Base-by-base conservation (phyloP, 208 protist species). In the Acanthamoeba quina region DNA sequence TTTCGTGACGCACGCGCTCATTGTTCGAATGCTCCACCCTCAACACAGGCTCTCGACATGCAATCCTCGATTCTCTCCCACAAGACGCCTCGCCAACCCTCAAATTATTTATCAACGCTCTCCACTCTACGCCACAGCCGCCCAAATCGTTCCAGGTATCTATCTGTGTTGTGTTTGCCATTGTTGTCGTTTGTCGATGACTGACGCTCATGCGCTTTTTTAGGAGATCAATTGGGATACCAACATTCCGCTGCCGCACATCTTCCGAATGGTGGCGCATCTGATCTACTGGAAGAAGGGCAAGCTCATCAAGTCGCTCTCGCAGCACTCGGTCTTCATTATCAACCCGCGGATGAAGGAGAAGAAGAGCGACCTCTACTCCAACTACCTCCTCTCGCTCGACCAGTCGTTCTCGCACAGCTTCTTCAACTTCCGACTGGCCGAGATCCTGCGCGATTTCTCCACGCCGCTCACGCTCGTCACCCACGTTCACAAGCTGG, bases 261-360 rank as follows among this genome's bases (percentile, higher is more conserved):
- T 88, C 47, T 88, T 64, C 80, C 54, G 47, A 1, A 88, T 88
- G 80, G 80, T 29, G 31, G 80, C 80, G 24, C 80, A 88, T 31
- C 24, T 88, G 31, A 64, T 88, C 31, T 88, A 88, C 21, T 88
- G 80, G 80, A 56, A 64, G n/a, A 88, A 88, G 54, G 80, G 80
- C 80, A 88, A 88, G n/a, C 47, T 88, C 52, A 88, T 88, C 52
- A 88, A 88, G 54, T 29, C 80, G 80, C 54, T 88, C n/a, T 34
- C 80, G 29, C 80, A 56, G 80, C 49, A 58, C 80, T 88, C 80
- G 24, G 44, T 64, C 1, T 88, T 64, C 49, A 88, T 64, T 49
- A 26, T 88, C 41, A 56, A 88, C 29, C n/a, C 70, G 41, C 31
- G 70, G 70, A 80, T 80, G 70, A 80, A 80, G 66, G 66, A 74